Conservation (phyloP, 768 basidiomycete genomes). For the Sistotremastrum suecicum region DNA sequence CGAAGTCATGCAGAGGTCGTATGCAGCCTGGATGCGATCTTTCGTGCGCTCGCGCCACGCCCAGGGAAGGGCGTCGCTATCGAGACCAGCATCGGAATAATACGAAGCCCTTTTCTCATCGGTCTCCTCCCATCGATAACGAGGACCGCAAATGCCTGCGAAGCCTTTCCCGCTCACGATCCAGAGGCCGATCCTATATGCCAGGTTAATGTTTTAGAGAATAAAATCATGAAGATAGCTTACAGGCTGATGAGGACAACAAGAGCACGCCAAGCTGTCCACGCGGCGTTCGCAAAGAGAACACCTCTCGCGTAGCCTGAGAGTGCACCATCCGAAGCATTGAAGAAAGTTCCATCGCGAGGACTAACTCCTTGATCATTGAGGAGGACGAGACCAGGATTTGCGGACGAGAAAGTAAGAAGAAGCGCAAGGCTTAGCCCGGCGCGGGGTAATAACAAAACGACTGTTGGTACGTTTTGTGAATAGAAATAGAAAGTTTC, state of each 20-base stretch:
- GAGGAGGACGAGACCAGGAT: slow-evolving; percentile 31
- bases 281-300: slow-evolving; percentile 64
- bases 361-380: slow-evolving; percentile 31
- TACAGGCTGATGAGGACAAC: slow-evolving; percentile 62
- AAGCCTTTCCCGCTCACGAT: slow-evolving; percentile 60
- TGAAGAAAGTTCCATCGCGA: slow-evolving; percentile 70
- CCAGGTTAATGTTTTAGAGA: background rate
- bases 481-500: slow-evolving; percentile 76
- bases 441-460: slow-evolving; percentile 72
- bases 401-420: slow-evolving; percentile 42
- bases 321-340: slow-evolving; percentile 43
- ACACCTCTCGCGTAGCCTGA: slow-evolving; percentile 69
- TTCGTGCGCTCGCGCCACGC: slow-evolving; percentile 63
- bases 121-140: slow-evolving; percentile 67
- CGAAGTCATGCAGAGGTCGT: slow-evolving; percentile 59
- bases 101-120: slow-evolving; percentile 42
- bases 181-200: slow-evolving; percentile 61
- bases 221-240: slow-evolving; percentile 10
- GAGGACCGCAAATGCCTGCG: slow-evolving; percentile 74
- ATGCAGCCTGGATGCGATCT: slow-evolving; percentile 61
- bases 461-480: slow-evolving; percentile 73
- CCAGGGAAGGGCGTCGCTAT: slow-evolving; percentile 52
- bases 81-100: slow-evolving; percentile 35
- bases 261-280: slow-evolving; percentile 64
- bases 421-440: slow-evolving; percentile 61